Base-by-base conservation (phyloP, 805 yeast genomes). In the Metschnikowia cerradonensis region DNA sequence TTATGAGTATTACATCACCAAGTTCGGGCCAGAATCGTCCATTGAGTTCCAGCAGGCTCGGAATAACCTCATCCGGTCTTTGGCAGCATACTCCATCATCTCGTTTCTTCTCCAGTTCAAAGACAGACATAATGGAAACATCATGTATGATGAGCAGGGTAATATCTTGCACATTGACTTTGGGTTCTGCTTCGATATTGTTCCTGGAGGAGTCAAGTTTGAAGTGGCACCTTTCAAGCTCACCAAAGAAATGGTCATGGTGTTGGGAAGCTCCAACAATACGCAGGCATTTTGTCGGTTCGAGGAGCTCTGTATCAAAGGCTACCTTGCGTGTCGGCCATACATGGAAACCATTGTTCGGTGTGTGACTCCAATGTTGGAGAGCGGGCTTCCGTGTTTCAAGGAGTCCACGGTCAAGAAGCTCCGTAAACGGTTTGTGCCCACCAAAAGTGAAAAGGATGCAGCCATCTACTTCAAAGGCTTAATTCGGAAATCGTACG, bases 161-260 rank as follows among this genome's bases (percentile, higher is more conserved):
- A 97, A 94, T 65, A 82, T 95, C 54, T 73, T 95, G 55, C 99
- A 94, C 68, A 89, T 95, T 68, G 99, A 94, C 71, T 94, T 94
- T 72, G 99, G 99, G 3, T 94, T 94, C 78, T 91, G 97, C 62
- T 95, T 94, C 66, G 99, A 94, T 71, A 94, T 94, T 67, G 97
- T 89, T 33, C 99, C 99, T 8, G 99, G 99, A 57, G 99, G 99
- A 34, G 97, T 94, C 45, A 89, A 85, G 62, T 95, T 94, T 65
- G 99, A 94, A 62, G 96, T 90, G n/a, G 96, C 96, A 1, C 98
- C 99, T 11, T 94, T 94, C 76, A 94, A 94, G 66, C 79, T 94
- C 57, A 94, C 99, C 3, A 88, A 86, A 60, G 99, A 94, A 64
- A 94, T 95, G 99, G 87, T 94, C 4, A 80, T 82, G 65, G 97